Base-by-base conservation (phyloP, 352 stramenopile genomes). In the Hyaloperonospora brassicae region DNA sequence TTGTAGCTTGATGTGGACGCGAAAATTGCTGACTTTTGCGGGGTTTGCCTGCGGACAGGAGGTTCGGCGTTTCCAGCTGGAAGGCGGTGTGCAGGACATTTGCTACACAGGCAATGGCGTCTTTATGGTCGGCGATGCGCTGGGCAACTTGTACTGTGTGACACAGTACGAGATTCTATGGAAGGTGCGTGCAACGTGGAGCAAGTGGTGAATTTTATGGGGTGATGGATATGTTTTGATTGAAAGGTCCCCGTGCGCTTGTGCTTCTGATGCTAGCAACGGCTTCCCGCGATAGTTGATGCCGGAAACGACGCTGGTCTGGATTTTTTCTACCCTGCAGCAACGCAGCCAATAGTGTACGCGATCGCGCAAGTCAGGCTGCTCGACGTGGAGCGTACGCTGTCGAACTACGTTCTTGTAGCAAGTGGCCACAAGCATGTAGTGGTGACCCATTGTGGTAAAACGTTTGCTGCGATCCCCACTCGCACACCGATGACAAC, bases 131-230 rank as follows among this genome's bases (percentile, higher is more conserved):
- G 73, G 66, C 24, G 75, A 86, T 47, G 31, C 57, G 25, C 52
- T 66, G 5, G 75, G 73, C 14, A 64, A 67, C 35, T 47, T 86
- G 23, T 86, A 84, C 51, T 64, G 70, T 12, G 59, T 82, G 30
- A 80, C 69, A 39, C 73, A 66, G 52, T 72, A 80, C 58, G 69
- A 81, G 31, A 56, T 86, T 17, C 45, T 71, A 8, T 84, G 75
- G 73, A 79, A 81, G 66, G 72, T 78, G 36, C 14, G 50, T 56
- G 25, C 12, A 14, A 41, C 38, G 22, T 13, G 10, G 40, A 38
- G 35, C 13, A 40, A 30, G 21, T 11, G 0, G 21, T 23, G 1
- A 27, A 30, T 12, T 17, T 17, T 17, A 7, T 2, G 10, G 13
- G 13, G 39, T 24, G 5, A 22, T 44, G n/a, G 5, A 23, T 44